Evolutionary conservation across 2,329 filamentous ascomycete species (phyloP), one percentile per base, ranked within the genome.

Genomic region (Aureobasidium pullulans): DNA sequence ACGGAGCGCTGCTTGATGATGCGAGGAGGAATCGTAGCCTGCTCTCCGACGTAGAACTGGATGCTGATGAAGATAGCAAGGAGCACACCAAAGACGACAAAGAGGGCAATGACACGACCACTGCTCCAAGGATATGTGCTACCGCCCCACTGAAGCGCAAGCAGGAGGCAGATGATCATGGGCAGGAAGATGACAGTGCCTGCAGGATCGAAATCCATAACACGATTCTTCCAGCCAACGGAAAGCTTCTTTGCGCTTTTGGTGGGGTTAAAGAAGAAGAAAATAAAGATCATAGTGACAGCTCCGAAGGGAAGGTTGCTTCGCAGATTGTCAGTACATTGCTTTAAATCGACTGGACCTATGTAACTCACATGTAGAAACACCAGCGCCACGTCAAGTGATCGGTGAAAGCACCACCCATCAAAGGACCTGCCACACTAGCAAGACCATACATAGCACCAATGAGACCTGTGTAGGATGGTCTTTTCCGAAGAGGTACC

Each of bases 141-240:
- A 34, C 77, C 78, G 57, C 75, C 78, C 77, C 77, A 80, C 59
- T 79, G 76, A 6, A 81, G 71, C 42, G 78, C 78, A 36, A 80
- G 72, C 9, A 80, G 68, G 39, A 79, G 66, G 65, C 75, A 79
- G 59, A 80, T 70, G 61, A 79, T 74, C 62, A 73, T 75, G 1
- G 76, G 77, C 32, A 80, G 63, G 67, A 81, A 77, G 64, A 79
- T 73, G 29, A 76, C 53, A 1, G 73, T 76, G 10, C 77, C 78
- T 37, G 69, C 66, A 15, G 79, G 65, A 64, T 81, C 78, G 62
- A 80, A 77, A 61, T 78, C 74, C 62, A 70, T 62, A 23, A 78
- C 39, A 61, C 75, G 73, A 39, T 71, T 65, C 59, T 66, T 73
- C 65, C 67, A 74, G 29, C 71, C 71, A 11, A 63, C 63, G 8